Evolutionary conservation across 2,329 filamentous ascomycete species (phyloP).

Genomic region (Aspergillus pseudoviridinutans): DNA sequence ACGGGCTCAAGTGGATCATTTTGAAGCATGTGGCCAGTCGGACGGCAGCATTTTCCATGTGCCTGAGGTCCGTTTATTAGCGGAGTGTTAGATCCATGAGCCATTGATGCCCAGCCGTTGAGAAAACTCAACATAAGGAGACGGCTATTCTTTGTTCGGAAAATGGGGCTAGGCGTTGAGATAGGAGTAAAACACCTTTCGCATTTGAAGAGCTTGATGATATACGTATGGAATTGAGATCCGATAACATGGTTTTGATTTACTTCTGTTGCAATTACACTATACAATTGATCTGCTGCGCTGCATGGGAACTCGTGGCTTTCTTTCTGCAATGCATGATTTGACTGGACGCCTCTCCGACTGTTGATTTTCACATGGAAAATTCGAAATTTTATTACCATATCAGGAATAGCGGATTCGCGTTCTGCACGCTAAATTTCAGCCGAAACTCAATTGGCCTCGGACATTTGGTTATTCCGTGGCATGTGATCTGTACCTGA

Average conservation of each 20-base stretch:
- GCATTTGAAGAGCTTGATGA: neutral
- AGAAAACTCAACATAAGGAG: neutral
- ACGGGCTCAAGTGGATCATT: neutral
- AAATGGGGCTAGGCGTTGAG: neutral
- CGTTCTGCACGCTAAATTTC: neutral
- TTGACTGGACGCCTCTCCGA: too few species aligned
- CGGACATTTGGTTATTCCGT: too few species aligned
- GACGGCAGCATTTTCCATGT: neutral
- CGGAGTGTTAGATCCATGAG: neutral
- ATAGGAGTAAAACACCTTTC: neutral
- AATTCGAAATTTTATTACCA: neutral
- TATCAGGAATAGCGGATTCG: neutral
- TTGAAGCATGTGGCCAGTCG: neutral
- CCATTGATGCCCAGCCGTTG: neutral
- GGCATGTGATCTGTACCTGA: neutral
- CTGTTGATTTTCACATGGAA: neutral
- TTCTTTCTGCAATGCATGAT: neutral
- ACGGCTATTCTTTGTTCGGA: neutral
- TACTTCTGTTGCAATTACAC: too few species aligned
- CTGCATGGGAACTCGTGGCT: too few species aligned
- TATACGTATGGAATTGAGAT: neutral
- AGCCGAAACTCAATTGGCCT: neutral
- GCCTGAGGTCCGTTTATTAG: neutral
- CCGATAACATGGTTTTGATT: neutral
- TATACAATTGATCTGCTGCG: neutral